Percentiles rank a stretch among this genome's conserved stretches.
These are phyloP conservation scores for Aspergillus puulaauensis DNA, from an alignment of 2,329 filamentous ascomycete species.

Conservation along the genomic window DNA sequence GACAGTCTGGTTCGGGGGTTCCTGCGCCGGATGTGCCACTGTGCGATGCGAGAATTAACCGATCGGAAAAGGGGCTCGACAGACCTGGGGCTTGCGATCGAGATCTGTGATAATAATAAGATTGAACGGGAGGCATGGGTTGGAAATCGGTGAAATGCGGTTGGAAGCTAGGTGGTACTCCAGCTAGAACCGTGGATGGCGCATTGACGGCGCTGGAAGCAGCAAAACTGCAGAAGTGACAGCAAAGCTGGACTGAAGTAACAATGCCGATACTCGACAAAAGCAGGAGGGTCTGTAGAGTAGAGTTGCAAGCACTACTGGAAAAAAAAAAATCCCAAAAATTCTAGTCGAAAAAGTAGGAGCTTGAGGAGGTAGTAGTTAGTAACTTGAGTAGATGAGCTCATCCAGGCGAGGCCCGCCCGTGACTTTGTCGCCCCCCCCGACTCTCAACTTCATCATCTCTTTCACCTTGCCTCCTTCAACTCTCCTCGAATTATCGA, in stretches of 20 bases:
- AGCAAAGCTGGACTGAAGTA: neutral
- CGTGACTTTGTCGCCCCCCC: conserved; percentile 11
- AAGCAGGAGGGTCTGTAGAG: neutral
- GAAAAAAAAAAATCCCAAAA: neutral
- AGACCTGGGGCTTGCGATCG: neutral
- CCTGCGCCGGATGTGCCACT: conserved; percentile 23
- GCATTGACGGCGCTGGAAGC: neutral
- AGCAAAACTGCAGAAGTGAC: neutral
- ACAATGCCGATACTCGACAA: neutral
- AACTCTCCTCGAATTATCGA: neutral
- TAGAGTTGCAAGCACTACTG: neutral
- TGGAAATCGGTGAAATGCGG: neutral
- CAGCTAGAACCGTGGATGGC: no score
- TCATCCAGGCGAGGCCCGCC: conserved; percentile 11
- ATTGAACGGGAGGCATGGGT: neutral
- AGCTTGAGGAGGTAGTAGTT: neutral
- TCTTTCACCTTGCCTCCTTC: conserved; percentile 7
- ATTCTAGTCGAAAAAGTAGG: neutral
- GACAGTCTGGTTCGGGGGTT: conserved; percentile 30
- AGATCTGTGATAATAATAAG: neutral
- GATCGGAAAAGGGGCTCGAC: neutral
- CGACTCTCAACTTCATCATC: neutral
- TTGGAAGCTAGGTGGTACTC: neutral
- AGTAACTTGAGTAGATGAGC: conserved; percentile 8
- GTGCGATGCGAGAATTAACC: neutral